phyloP scores from a whole-genome alignment of 108 stramenopile genomes.

The Cyclotella atomus region DNA sequence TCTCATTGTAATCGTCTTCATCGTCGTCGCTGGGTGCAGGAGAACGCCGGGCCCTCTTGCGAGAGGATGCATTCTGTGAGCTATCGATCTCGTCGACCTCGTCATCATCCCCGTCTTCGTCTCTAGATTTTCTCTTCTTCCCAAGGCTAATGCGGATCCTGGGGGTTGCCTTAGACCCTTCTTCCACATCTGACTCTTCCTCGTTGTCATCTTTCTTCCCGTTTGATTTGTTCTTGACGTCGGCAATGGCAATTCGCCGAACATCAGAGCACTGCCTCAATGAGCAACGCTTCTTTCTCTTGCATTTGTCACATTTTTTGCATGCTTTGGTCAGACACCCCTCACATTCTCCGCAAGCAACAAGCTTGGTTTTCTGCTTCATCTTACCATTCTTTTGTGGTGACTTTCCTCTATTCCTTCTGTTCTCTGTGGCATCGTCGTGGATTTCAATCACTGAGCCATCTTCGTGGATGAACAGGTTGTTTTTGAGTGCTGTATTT shows the following conservation, averaged over 20 bases:
- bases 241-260: neutral
- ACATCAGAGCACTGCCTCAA: conserved; percentile 24
- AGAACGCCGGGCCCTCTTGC: conserved; percentile 31
- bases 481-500: conserved; percentile 58
- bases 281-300: conserved; percentile 44
- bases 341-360: conserved; percentile 58
- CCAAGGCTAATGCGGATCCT: conserved; percentile 64
- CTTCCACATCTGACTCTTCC: conserved; percentile 33
- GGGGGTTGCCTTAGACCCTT: conserved; percentile 6
- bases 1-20: conserved; percentile 30
- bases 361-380: conserved; percentile 36
- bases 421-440: conserved; percentile 58
- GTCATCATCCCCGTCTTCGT: conserved; percentile 16
- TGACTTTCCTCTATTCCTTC: conserved; percentile 24
- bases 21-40: conserved; percentile 13
- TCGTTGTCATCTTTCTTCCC: neutral
- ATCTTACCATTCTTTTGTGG: conserved; percentile 11
- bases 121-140: conserved; percentile 27
- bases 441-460: conserved; percentile 75
- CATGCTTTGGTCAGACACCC: conserved; percentile 56
- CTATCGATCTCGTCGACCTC: conserved; percentile 18
- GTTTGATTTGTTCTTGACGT: neutral
- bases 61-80: conserved; percentile 5
- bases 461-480: conserved; percentile 83
- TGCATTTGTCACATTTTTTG: conserved; percentile 50